Evolutionary conservation across 805 yeast genomes (phyloP).

Genomic region (Komagataella mondaviorum): DNA sequence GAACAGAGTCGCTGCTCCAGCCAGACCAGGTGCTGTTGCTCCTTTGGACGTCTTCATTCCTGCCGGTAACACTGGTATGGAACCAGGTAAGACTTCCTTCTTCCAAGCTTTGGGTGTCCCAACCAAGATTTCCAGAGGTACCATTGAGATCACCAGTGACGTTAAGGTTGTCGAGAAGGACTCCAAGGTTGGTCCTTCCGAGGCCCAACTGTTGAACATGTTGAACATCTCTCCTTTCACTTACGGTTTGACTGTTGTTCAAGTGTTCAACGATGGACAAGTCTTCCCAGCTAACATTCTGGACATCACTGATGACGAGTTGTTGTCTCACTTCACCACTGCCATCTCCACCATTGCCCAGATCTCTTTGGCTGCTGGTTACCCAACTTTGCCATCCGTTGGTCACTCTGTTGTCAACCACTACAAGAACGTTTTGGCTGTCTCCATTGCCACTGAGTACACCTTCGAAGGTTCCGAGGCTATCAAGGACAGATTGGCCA

Average conservation of each 20-base stretch:
- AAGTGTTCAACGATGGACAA: conserved; percentile 98
- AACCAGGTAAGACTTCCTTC: conserved; percentile 99
- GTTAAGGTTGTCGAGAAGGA: conserved; percentile 88
- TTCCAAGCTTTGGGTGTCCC: conserved; percentile 99
- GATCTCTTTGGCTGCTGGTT: conserved; percentile 92
- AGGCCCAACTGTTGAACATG: conserved; percentile 97
- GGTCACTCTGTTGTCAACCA: conserved; percentile 97
- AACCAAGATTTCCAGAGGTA: conserved; percentile 99
- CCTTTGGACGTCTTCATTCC: conserved; percentile 96
- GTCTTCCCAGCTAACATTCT: conserved; percentile 93
- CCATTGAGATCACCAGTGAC: conserved; percentile 97
- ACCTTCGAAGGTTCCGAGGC: conserved; percentile 98
- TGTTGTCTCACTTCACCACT: conserved; percentile 79
- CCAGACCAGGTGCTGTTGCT: conserved; percentile 99
- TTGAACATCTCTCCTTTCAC: conserved; percentile 99
- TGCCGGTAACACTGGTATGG: conserved; percentile 99
- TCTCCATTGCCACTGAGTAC: conserved; percentile 97
- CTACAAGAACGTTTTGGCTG: conserved; percentile 97
- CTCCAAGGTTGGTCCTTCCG: conserved; percentile 94
- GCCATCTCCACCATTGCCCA: conserved; percentile 93
- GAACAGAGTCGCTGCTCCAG: conserved; percentile 99
- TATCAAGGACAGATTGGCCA: conserved; percentile 97
- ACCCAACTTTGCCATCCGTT: conserved; percentile 99
- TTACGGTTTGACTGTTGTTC: conserved; percentile 93
- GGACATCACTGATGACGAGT: conserved; percentile 97